These are phyloP conservation scores for Aspergillus proliferans DNA, from an alignment of 2,329 filamentous ascomycete genomes.

Conservation along the genomic window DNA sequence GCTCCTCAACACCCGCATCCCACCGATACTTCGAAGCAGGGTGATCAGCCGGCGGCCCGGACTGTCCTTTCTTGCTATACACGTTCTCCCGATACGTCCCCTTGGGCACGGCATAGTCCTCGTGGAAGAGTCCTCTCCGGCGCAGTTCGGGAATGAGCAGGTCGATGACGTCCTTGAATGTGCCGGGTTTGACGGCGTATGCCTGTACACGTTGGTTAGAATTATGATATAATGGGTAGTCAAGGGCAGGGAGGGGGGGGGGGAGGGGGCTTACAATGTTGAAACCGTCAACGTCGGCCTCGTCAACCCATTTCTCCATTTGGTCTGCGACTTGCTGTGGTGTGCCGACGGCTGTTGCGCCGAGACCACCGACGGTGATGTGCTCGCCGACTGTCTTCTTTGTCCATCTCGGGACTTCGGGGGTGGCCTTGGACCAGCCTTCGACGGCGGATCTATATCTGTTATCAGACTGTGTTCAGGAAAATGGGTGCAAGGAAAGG, in stretches of 20 bases:
- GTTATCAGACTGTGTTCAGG: constrained; percentile 4
- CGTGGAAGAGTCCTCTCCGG: constrained; percentile 44
- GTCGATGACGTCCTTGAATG: constrained; percentile 63
- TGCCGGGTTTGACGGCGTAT: constrained; percentile 61
- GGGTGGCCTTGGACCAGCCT: constrained; percentile 49
- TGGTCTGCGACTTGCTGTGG: constrained; percentile 59
- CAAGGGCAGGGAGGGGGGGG: too few relatives aligned
- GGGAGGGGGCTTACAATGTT: constrained; percentile 53
- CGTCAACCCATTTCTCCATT: constrained; percentile 60
- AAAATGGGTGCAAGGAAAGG: not conserved
- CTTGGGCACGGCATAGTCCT: constrained; percentile 31
- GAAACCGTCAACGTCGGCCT: constrained; percentile 68
- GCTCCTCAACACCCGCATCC: constrained; percentile 30
- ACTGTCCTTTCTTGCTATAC: constrained; percentile 26
- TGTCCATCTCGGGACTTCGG: constrained; percentile 62
- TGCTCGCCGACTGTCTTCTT: constrained; percentile 64
- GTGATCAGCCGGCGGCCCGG: constrained; percentile 28
- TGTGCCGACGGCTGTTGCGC: constrained; percentile 59
- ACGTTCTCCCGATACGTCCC: constrained; percentile 39
- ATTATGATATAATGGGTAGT: not conserved
- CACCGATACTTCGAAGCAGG: constrained; percentile 33
- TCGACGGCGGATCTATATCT: constrained; percentile 42
- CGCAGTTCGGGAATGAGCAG: constrained; percentile 59
- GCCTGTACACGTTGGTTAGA: constrained; percentile 32
- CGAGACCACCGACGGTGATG: constrained; percentile 62